Base-by-base conservation (phyloP, 2,329 filamentous ascomycete genomes). In the Dendrostoma leiphaemia region DNA sequence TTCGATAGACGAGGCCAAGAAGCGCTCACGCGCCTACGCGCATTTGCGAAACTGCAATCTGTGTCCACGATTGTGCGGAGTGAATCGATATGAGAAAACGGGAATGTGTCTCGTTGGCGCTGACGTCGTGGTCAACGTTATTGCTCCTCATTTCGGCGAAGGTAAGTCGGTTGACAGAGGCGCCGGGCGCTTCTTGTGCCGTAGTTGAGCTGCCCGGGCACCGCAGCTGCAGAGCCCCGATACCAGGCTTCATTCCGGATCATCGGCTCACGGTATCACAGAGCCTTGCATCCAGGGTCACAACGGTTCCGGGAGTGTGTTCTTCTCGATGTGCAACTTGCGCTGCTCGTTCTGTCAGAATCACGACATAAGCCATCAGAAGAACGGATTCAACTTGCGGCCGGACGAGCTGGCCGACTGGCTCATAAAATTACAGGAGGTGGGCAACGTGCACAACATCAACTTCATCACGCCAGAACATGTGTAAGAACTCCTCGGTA, bases 391-490 rank as follows among this genome's bases (percentile, higher is more conserved):
- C 70, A 86, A 92, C 61, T 73, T 94, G 28, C 88, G 85, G 0
- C 88, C 89, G 0, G 88, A 92, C 67, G 82, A 91, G 65, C 79
- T 96, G 4, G 90, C 81, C 5, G 85, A 61, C 38, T 94, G 90
- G 90, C 92, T 88, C 69, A 63, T 94, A 54, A 94, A 94, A 71
- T 74, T 95, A 40, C 90, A 94, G 67, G 78, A 89, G 26, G 80
- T 90, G 2, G 90, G 89, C n/a, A 74, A 79, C 8, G 88, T 90
- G n/a, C 90, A 95, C 73, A 94, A 94, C 67, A 92, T 95, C 76
- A 94, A 96, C 68, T 82, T 93, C 21, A 82, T 95, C 54, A 95
- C 90, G 0, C 90, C 90, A 0, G 90, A 95, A 66, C 91, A 95
- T 67, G 88, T n/a, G n/a, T 9, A n/a, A n/a, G n/a, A n/a, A n/a